phyloP scores from a whole-genome alignment of 176 grass and related monocot species.

The Cenchrus americanus region DNA sequence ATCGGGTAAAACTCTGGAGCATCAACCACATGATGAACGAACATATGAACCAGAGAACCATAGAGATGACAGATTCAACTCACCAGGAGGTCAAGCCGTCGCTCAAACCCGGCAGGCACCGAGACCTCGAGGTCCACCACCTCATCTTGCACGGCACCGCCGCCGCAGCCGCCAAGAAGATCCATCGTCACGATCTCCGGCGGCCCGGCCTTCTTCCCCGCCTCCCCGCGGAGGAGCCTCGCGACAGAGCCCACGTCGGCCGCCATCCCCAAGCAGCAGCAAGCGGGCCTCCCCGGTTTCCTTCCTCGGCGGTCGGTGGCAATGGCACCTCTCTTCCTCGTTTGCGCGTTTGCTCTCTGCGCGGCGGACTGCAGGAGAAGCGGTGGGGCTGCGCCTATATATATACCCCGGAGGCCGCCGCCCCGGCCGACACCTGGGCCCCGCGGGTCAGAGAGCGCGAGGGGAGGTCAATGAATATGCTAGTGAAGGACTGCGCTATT shows the following conservation, averaged over 20 bases:
- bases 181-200: conserved; percentile 69
- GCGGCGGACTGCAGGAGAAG: not conserved
- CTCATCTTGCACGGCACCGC: conserved; percentile 12
- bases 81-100: conserved; percentile 57
- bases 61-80: not conserved
- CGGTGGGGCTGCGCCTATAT: conserved; percentile 44
- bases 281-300: not conserved
- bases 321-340: conserved; percentile 3
- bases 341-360: not conserved
- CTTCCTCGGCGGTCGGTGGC: not conserved
- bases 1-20: not conserved
- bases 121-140: conserved; percentile 58
- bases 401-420: conserved; percentile 24
- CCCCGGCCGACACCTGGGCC: conserved; percentile 24
- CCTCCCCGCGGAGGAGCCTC: conserved; percentile 53
- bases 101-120: conserved; percentile 59
- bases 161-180: conserved; percentile 52
- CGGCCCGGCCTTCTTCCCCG: conserved; percentile 39
- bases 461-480: conserved; percentile 19
- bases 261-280: conserved; percentile 28
- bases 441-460: conserved; percentile 12
- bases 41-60: not conserved
- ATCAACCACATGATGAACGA: not conserved
- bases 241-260: conserved; percentile 56
- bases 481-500: conserved; percentile 18